A percentile compares a stretch with the other conserved stretches of the same genome.
phyloP scores from a whole-genome alignment of 2,329 filamentous ascomycete genomes.

The Pestalotiopsis sp. region DNA sequence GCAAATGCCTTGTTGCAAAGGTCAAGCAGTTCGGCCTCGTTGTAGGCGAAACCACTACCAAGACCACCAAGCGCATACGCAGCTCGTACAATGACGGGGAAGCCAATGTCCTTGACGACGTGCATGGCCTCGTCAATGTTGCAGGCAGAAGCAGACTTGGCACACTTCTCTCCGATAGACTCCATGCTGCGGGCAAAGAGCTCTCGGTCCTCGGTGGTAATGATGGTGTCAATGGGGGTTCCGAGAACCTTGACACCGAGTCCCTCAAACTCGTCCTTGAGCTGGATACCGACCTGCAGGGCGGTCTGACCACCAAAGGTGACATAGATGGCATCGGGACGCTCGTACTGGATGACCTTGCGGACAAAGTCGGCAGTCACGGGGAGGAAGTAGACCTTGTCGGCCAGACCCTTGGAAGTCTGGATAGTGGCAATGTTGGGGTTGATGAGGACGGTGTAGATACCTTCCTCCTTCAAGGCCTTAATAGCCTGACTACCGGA shows the following conservation, averaged over 20 bases:
- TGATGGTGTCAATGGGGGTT: conserved; percentile 96
- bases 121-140: conserved; percentile 84
- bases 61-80: conserved; percentile 95
- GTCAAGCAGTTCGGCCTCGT: conserved; percentile 79
- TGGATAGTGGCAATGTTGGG: conserved; percentile 99
- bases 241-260: conserved; percentile 94
- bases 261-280: conserved; percentile 93
- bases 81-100: conserved; percentile 94
- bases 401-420: conserved; percentile 94
- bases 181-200: conserved; percentile 98
- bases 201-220: conserved; percentile 97
- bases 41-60: conserved; percentile 92
- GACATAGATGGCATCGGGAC: conserved; percentile 94
- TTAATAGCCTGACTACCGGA: conserved; percentile 98
- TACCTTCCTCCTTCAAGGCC: conserved; percentile 94
- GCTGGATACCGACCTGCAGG: conserved; percentile 92
- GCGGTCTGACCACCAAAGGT: conserved; percentile 98
- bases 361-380: conserved; percentile 97
- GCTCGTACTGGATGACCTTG: conserved; percentile 94
- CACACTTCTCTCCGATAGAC: conserved; percentile 95
- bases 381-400: conserved; percentile 98
- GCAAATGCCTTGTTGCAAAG: conserved; percentile 95
- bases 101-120: conserved; percentile 90
- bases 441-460: conserved; percentile 98
- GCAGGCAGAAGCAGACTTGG: conserved; percentile 92